Base-by-base conservation (phyloP, 108 stramenopile species). In the Skeletonema menzelii region DNA sequence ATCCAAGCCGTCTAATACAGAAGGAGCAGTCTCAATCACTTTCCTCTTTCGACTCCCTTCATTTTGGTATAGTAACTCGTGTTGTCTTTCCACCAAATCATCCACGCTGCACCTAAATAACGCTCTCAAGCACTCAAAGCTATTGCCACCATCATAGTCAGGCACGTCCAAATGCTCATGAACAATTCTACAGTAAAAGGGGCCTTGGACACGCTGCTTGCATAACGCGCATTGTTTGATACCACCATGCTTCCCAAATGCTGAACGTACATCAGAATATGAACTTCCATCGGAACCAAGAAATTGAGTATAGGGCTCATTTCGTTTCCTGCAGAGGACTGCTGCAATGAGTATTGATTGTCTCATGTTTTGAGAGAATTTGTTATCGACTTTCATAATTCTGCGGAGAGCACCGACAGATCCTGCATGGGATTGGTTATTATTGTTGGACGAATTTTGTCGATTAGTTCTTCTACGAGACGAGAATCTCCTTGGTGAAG, bases 181-280 rank as follows among this genome's bases (percentile, higher is more conserved):
- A 17, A 30, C 59, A 27, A 79, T 28, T 46, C 77, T 32, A 31
- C 77, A 79, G 35, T 72, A 67, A 66, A 56, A 79, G 5, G 49
- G 56, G 20, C 70, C 70, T 61, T 72, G 77, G 2, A 71, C 70
- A 6, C 70, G 42, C 24, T 55, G 70, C 58, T 71, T 78, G 64
- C 77, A 78, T 14, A 71, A 42, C 6, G 40, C 69, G 20, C 77
- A 78, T 27, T 66, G 70, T 55, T 67, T 78, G 31, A 71, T 67
- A 14, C 66, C 53, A 26, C 42, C 27, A 62, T 78, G 69, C 26
- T 67, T 71, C 1, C 76, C 69, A 40, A 78, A 78, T 19, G 70
- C 70, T 3, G 17, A 26, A 3, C 66, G 70, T 12, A 72, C 40
- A 63, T 72, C 64, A 10, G 70, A 70, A 56, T 78, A 78, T 1